Base-by-base conservation (phyloP, 179 eudicot species). In the Heliamphora pulchella region DNA sequence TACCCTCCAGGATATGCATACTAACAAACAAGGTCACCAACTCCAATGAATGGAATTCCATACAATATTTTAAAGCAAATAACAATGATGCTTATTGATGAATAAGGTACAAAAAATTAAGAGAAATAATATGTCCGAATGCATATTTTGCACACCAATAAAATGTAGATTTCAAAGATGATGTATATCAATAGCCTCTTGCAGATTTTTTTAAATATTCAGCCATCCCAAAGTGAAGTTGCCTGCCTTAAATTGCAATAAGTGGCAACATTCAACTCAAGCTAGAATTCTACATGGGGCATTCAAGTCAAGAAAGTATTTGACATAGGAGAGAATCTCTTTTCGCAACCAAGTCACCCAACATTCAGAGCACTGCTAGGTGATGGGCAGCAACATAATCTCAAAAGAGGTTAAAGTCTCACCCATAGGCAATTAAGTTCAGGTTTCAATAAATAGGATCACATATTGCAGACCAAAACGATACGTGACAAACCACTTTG, bases 21-120 rank as follows among this genome's bases (percentile, higher is more conserved):
- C 44, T 47, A 77, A 20, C 18, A 61, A 20, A 14, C 47, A 48
- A 77, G 53, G 10, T 61, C 44, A 48, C 53, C 73, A 48, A 13
- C 46, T 77, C 72, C 80, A 77, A 0, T 13, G 3, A 64, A 22
- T 3, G 66, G 54, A 77, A 77, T 48, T 15, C 61, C 72, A 77
- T 11, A 48, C 46, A 51, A n/a, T 48, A 14, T 14, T 67, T 71
- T 46, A 63, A 10, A 3, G 22, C 8, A 17, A 51, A 77, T 6
- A 43, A 8, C 6, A 53, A 74, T 5, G 11, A 74, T 74, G 63
- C n/a, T 54, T 10, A 39, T 31, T 0, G 6, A 74, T 54, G 5
- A 57, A 54, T 13, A 11, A 1, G 54, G 62, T 39, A 17, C 14
- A 8, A 74, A 74, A 74, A 39, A 2, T 13, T 3, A 31, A 13